Percentiles rank a stretch among this genome's conserved stretches.
phyloP scores from a whole-genome alignment of 2,329 filamentous ascomycete genomes.

The Curvularia spicifera region DNA sequence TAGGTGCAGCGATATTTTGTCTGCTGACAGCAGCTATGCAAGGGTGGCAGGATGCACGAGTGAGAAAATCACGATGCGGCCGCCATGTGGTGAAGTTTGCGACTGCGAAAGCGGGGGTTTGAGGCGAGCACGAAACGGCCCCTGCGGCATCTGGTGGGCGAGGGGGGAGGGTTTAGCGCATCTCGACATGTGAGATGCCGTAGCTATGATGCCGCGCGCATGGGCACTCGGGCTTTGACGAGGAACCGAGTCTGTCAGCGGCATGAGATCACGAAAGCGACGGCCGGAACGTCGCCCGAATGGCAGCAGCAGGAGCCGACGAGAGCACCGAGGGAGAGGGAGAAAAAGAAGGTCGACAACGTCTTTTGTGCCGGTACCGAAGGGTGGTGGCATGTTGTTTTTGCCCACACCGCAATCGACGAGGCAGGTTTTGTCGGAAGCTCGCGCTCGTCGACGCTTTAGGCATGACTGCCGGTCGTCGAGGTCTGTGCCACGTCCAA shows the following conservation, averaged over 20 bases:
- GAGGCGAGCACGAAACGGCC: slow-evolving; percentile 22
- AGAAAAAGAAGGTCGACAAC: background rate
- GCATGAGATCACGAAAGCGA: background rate
- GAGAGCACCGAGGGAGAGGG: slow-evolving; percentile 1
- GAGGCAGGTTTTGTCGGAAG: slow-evolving; percentile 15
- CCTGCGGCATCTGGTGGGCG: background rate
- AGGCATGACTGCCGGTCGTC: slow-evolving; percentile 37
- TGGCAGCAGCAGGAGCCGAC: background rate
- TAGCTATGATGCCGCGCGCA: slow-evolving; percentile 10
- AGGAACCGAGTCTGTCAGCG: slow-evolving; percentile 18
- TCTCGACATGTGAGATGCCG: slow-evolving; percentile 9
- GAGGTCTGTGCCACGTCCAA: slow-evolving; percentile 44
- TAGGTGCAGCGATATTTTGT: slow-evolving; percentile 12
- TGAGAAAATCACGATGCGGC: slow-evolving; percentile 9
- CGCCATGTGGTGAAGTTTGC: slow-evolving; percentile 1
- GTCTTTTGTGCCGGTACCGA: slow-evolving; percentile 12
- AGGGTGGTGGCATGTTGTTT: slow-evolving; percentile 26
- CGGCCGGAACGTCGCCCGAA: too few species aligned
- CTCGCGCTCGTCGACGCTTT: slow-evolving; percentile 33
- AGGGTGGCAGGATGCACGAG: slow-evolving; percentile 6
- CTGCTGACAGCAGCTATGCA: slow-evolving; percentile 20
- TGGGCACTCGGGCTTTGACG: slow-evolving; percentile 13
- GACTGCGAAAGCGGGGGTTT: slow-evolving; percentile 12
- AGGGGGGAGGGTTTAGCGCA: slow-evolving; percentile 1
- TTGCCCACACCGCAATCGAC: slow-evolving; percentile 28